These are phyloP conservation scores for Danielia reshetovae DNA, from an alignment of 805 yeast genomes.

Conservation along the genomic window DNA sequence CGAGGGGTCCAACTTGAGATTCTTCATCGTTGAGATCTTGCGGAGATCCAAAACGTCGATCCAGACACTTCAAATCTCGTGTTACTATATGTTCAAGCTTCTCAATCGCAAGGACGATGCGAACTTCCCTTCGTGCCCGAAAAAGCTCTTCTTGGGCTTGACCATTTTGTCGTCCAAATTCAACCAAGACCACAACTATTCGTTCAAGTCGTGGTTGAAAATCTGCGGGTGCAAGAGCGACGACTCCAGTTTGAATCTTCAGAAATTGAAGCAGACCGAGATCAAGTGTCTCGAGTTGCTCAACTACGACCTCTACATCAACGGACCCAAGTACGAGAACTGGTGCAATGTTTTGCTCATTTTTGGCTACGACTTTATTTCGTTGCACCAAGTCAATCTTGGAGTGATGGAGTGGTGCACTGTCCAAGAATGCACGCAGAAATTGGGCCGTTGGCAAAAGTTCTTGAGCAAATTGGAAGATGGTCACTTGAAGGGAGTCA, in stretches of 20 bases:
- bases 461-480: conserved; percentile 14
- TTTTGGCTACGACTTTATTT: conserved; percentile 42
- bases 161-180: conserved; percentile 71
- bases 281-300: conserved; percentile 47
- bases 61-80: conserved; percentile 60
- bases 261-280: conserved; percentile 53
- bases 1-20: conserved; percentile 18
- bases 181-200: conserved; percentile 66
- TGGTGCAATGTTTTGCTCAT: conserved; percentile 43
- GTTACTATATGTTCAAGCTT: conserved; percentile 59
- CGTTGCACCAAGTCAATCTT: conserved; percentile 26
- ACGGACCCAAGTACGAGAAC: conserved; percentile 43
- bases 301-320: conserved; percentile 55
- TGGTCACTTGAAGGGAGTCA: conserved; percentile 8
- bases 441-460: conserved; percentile 15
- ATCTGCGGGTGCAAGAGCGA: conserved; percentile 53
- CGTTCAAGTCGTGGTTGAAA: conserved; percentile 68
- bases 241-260: conserved; percentile 33
- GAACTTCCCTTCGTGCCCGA: conserved; percentile 44
- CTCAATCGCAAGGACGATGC: conserved; percentile 15
- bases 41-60: conserved; percentile 55
- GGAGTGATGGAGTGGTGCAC: conserved; percentile 17
- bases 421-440: conserved; percentile 7
- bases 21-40: conserved; percentile 40
- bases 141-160: conserved; percentile 63